Conservation (phyloP, 495 filamentous ascomycete genomes). For the Penicillium chermesinum region DNA sequence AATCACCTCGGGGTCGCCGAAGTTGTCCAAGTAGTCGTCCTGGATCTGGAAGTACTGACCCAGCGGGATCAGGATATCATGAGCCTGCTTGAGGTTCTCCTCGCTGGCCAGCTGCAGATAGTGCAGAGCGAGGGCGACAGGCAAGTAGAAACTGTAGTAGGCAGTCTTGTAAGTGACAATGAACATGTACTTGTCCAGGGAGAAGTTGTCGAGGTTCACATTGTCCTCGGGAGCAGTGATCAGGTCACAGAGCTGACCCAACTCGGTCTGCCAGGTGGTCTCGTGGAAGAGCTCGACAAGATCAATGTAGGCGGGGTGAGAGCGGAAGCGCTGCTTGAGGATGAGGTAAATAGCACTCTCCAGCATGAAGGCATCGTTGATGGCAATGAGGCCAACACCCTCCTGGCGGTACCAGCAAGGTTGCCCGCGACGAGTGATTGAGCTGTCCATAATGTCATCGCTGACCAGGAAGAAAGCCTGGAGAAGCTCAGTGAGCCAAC, state of each 20-base stretch:
- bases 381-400: conserved; percentile 85
- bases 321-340: conserved; percentile 86
- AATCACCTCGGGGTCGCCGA: conserved; percentile 87
- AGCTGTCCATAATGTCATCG: conserved; percentile 97
- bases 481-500: conserved; percentile 95
- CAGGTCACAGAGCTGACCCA: conserved; percentile 90
- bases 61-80: conserved; percentile 94
- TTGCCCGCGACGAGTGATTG: conserved; percentile 84
- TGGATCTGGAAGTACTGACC: conserved; percentile 99
- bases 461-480: conserved; percentile 98
- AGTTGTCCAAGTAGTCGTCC: conserved; percentile 98
- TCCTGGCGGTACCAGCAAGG: conserved; percentile 94
- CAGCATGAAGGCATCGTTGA: conserved; percentile 98
- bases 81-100: conserved; percentile 76
- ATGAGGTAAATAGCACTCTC: conserved; percentile 85
- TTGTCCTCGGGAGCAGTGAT: conserved; percentile 93
- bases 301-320: conserved; percentile 79
- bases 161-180: conserved; percentile 99
- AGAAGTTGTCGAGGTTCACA: conserved; percentile 84
- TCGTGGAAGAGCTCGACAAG: conserved; percentile 95
- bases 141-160: conserved; percentile 98
- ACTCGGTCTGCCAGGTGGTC: conserved; percentile 83
- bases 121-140: conserved; percentile 84
- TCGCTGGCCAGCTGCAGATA: conserved; percentile 75
- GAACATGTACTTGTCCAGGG: conserved; percentile 90